Conservation (phyloP, 257 asterid genomes). For the Coffea canephora region DNA sequence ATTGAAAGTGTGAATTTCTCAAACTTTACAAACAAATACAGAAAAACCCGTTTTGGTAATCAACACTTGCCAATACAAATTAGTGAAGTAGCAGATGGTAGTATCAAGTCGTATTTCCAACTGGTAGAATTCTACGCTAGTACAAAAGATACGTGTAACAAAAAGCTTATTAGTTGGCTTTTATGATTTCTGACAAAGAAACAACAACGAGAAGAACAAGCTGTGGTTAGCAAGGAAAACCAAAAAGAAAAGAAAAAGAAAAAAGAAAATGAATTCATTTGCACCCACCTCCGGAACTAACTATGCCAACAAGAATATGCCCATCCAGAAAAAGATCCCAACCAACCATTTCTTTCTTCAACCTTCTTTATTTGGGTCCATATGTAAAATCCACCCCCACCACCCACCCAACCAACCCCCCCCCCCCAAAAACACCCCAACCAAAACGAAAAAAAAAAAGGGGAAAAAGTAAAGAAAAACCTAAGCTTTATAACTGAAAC, state of each 20-base stretch:
- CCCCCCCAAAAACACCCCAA: background rate
- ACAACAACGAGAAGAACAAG: background rate
- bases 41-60: background rate
- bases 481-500: background rate
- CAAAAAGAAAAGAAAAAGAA: too few relatives aligned
- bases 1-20: background rate
- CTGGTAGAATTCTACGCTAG: background rate
- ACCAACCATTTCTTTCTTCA: background rate
- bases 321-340: constrained; percentile 8
- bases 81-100: too few relatives aligned
- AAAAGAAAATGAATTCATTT: background rate
- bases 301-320: constrained; percentile 10
- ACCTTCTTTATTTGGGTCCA: background rate
- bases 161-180: background rate
- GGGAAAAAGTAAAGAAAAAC: background rate
- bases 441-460: background rate
- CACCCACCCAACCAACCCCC: background rate
- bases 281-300: background rate
- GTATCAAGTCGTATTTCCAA: background rate
- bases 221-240: too few relatives aligned
- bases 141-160: background rate
- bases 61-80: background rate
- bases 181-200: background rate
- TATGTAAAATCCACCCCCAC: background rate
- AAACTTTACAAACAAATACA: background rate